Base-by-base conservation (phyloP, 306 rosid genomes). In the Rosa lucieae region DNA sequence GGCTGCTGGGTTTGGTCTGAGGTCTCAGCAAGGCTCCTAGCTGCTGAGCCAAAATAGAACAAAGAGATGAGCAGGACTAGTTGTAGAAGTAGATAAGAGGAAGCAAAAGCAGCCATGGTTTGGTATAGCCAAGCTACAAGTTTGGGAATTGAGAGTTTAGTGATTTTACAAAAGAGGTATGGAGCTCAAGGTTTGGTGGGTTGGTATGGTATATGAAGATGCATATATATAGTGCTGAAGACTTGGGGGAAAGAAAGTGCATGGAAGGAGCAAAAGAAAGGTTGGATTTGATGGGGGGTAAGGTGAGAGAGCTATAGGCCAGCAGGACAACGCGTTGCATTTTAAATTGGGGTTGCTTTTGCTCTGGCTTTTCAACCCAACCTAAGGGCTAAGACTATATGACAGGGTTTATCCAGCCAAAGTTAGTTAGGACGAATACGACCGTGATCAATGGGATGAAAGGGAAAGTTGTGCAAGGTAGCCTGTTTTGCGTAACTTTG, bases 1-100 rank as follows among this genome's bases (percentile, higher is more conserved):
- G 74, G 75, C 8, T 85, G 78, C 23, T 87, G 85, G 49, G 82
- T 80, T 87, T 58, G 65, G 43, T 84, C 40, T 0, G 90, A 84
- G 42, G 79, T 73, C 12, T 72, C 71, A 7, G 83, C 10, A 29
- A 88, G 88, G 62, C 4, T 88, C 39, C 93, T 85, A 3, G 93
- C 87, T 3, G 87, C 90, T 26, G 84, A 85, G 72, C 49, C 61
- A 9, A 82, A 82, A 43, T 85, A 81, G 56, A 90, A 23, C 1
- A 85, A 47, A 20, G 88, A 32, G 43, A 17, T 80, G 2, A 81
- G 23, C 9, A 88, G 74, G 53, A 78, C 8, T 5, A 88, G 26
- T 0, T 32, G 55, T 3, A 78, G 75, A 39, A 81, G 43, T 11
- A 56, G 8, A 43, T 4, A 15, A 0, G 32, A 6, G 65, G 43